Conservation (phyloP, 306 rosid genomes). For the Psophocarpus tetragonolobus region DNA sequence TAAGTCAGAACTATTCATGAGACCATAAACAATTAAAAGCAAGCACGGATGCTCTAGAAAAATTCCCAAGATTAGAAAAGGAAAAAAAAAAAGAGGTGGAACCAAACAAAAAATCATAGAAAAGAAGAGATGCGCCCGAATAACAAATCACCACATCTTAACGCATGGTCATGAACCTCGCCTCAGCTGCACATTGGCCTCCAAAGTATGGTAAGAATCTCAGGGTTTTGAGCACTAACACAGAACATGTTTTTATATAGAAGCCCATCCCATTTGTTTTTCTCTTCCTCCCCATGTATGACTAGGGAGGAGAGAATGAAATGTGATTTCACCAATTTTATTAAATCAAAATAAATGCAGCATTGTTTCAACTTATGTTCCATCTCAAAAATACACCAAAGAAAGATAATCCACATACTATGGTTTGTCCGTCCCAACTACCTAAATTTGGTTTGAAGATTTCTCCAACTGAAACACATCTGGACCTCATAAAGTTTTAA, state of each 20-base stretch:
- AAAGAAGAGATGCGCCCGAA: neutral
- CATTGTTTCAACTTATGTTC: neutral
- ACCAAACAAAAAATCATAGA: neutral
- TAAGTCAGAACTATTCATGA: no score
- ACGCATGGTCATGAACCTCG: neutral
- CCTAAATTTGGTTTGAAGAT: neutral
- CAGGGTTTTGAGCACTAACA: neutral
- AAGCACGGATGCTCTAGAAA: neutral
- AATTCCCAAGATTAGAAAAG: neutral
- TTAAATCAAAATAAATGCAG: neutral
- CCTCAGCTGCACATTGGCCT: neutral
- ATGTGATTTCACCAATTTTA: neutral
- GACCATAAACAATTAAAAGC: neutral
- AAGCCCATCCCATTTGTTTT: neutral
- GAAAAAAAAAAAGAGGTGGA: neutral
- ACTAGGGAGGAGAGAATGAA: neutral
- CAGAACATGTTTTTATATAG: neutral
- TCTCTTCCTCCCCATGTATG: neutral
- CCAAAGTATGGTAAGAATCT: neutral
- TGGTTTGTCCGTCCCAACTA: neutral
- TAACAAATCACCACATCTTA: neutral
- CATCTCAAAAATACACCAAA: neutral
- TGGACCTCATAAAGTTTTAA: no score
- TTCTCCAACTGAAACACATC: neutral
- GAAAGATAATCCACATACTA: neutral